These are phyloP conservation scores for Phialophora expanda DNA, from an alignment of 2,329 filamentous ascomycete genomes.

Conservation along the genomic window DNA sequence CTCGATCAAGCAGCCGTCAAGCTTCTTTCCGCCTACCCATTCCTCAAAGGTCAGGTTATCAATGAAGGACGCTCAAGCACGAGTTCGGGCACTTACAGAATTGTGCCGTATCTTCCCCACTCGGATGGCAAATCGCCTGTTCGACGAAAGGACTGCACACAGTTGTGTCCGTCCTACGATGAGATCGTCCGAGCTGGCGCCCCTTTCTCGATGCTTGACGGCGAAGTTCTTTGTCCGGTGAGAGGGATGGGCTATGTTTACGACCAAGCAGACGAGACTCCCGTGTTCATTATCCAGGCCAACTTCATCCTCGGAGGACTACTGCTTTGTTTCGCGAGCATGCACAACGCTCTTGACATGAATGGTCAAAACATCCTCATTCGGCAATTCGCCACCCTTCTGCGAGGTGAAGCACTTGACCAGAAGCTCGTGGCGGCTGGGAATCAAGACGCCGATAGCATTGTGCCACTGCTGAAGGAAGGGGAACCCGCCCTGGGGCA, in stretches of 20 bases:
- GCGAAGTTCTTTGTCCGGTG: constrained; percentile 40
- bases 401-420: constrained; percentile 16
- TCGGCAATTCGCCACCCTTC: constrained; percentile 15
- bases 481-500: constrained; percentile 13
- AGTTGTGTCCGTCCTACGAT: constrained; percentile 31
- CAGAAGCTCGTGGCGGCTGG: constrained; percentile 9
- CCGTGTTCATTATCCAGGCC: constrained; percentile 41
- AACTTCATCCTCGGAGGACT: constrained; percentile 40
- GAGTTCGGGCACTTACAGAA: constrained; percentile 25
- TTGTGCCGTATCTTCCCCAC: constrained; percentile 34
- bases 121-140: constrained; percentile 32
- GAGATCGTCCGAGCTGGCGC: constrained; percentile 38
- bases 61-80: constrained; percentile 24
- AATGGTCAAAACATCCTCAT: constrained; percentile 24
- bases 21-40: constrained; percentile 18
- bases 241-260: constrained; percentile 39
- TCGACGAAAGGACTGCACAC: constrained; percentile 34
- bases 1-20: constrained; percentile 19
- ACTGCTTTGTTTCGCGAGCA: constrained; percentile 37
- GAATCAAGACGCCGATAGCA: constrained; percentile 19
- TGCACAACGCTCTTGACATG: constrained; percentile 42
- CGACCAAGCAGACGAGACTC: constrained; percentile 25
- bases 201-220: constrained; percentile 44
- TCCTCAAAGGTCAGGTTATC: constrained; percentile 20
- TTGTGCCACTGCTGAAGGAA: constrained; percentile 18